A percentile compares a stretch with the other conserved stretches of the same genome.
Evolutionary conservation across 2,329 filamentous ascomycete species (phyloP).

Genomic region (Fusarium neocosmosporiellum): DNA sequence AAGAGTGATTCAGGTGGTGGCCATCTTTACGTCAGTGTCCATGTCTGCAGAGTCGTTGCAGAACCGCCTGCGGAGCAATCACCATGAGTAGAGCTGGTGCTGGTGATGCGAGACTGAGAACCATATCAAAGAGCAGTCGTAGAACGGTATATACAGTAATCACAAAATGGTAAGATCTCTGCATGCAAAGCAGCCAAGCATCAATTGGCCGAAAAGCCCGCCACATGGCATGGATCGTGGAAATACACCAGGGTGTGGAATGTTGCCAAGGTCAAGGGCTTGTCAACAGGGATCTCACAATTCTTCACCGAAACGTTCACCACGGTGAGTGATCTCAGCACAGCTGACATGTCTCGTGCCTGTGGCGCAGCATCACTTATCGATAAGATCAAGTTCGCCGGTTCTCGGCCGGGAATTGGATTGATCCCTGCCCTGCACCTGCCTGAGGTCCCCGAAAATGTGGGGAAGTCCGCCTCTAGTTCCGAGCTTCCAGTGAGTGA

Average conservation of each 20-base stretch:
- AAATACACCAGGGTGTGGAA: neutral
- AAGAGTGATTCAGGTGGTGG: neutral
- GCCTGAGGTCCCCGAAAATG: neutral
- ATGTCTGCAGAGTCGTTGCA: neutral
- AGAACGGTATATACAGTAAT: neutral
- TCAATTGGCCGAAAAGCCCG: neutral
- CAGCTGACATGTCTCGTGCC: constrained; percentile 9
- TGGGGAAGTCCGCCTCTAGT: constrained; percentile 7
- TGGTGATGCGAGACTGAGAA: neutral
- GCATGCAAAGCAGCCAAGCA: neutral
- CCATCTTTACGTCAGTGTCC: neutral
- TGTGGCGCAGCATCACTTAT: neutral
- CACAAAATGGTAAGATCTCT: neutral
- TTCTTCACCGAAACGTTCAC: constrained; percentile 18
- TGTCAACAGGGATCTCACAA: neutral
- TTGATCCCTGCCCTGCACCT: constrained; percentile 21
- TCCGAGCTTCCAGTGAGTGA: neutral
- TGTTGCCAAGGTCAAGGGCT: neutral
- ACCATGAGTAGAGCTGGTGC: neutral
- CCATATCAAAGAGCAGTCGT: neutral
- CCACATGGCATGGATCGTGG: neutral
- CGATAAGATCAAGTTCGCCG: constrained; percentile 10
- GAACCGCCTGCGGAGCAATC: neutral
- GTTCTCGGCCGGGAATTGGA: constrained; percentile 21
- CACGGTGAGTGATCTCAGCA: constrained; percentile 13